Evolutionary conservation across 2,329 filamentous ascomycete species (phyloP).

Genomic region (Chalaropsis ovoidea): DNA sequence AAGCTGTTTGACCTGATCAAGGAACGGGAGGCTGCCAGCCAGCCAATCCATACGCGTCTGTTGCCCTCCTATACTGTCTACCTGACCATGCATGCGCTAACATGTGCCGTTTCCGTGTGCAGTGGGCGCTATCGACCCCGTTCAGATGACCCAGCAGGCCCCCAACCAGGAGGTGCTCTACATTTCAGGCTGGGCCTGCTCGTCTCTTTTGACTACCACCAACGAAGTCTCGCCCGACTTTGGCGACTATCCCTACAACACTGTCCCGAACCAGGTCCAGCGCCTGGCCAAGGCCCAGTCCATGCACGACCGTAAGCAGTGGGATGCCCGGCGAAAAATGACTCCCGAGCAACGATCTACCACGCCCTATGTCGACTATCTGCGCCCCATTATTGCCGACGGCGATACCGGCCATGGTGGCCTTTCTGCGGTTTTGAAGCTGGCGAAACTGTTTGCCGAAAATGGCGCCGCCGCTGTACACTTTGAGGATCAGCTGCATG

Average conservation of each 20-base stretch:
- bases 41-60: conserved; percentile 88
- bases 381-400: conserved; percentile 90
- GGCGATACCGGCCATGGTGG: conserved; percentile 95
- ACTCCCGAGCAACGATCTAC: conserved; percentile 58
- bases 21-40: conserved; percentile 63
- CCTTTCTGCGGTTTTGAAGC: conserved; percentile 82
- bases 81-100: conserved; percentile 24
- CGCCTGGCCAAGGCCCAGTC: conserved; percentile 92
- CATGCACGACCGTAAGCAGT: conserved; percentile 93
- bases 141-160: conserved; percentile 98
- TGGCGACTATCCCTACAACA: conserved; percentile 98
- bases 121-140: conserved; percentile 98
- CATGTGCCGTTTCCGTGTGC: conserved; percentile 7
- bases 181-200: conserved; percentile 95
- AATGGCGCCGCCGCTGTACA: conserved; percentile 93
- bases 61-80: not conserved
- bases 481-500: conserved; percentile 95
- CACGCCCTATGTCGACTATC: conserved; percentile 80
- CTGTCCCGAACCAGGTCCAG: conserved; percentile 95
- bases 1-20: conserved; percentile 87
- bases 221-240: conserved; percentile 98
- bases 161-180: conserved; percentile 93
- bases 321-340: conserved; percentile 73
- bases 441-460: conserved; percentile 95
- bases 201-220: conserved; percentile 79